Percentiles rank a stretch among this genome's conserved stretches.
Conservation (phyloP, 1,139 yeast species). For the Hanseniaspora sp. region DNA sequence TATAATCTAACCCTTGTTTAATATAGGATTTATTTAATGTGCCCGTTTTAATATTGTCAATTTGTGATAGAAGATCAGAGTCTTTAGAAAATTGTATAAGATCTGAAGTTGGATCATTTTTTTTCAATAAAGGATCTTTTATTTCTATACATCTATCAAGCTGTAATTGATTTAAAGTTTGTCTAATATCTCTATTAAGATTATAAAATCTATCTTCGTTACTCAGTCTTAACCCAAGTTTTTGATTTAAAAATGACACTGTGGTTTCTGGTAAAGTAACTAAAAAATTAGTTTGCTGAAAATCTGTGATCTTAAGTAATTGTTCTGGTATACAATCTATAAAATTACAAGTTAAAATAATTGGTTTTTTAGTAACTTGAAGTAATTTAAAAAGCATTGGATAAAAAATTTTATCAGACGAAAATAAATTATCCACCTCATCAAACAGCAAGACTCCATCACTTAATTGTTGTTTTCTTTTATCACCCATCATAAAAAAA, state of each 20-base stretch:
- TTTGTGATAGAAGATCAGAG: slow-evolving; percentile 27
- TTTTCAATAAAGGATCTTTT: not conserved
- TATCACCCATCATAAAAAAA: not conserved
- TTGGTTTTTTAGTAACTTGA: slow-evolving; percentile 62
- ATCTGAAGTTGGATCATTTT: not conserved
- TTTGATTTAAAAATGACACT: slow-evolving; percentile 30
- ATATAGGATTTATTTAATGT: slow-evolving; percentile 33
- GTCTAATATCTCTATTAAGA: slow-evolving; percentile 43
- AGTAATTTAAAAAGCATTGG: slow-evolving; percentile 52
- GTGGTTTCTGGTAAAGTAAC: slow-evolving; percentile 17
- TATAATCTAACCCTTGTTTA: slow-evolving; percentile 31
- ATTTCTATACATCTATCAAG: slow-evolving; percentile 33
- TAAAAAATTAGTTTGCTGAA: slow-evolving; percentile 11
- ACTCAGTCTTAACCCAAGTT: slow-evolving; percentile 34
- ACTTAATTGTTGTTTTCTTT: not conserved
- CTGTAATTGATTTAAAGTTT: slow-evolving; percentile 46
- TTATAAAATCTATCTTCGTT: slow-evolving; percentile 33
- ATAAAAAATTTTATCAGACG: slow-evolving; percentile 73
- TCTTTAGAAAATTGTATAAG: not conserved
- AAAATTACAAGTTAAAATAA: slow-evolving; percentile 63
- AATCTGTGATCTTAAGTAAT: slow-evolving; percentile 24
- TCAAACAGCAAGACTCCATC: slow-evolving; percentile 66
- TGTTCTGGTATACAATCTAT: slow-evolving; percentile 43
- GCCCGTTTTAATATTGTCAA: slow-evolving; percentile 33
- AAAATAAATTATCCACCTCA: slow-evolving; percentile 74